A percentile compares a stretch with the other conserved stretches of the same genome.
These are phyloP conservation scores for Ustilago lituana DNA, from an alignment of 1,284 basidiomycete genomes.

Conservation along the genomic window DNA sequence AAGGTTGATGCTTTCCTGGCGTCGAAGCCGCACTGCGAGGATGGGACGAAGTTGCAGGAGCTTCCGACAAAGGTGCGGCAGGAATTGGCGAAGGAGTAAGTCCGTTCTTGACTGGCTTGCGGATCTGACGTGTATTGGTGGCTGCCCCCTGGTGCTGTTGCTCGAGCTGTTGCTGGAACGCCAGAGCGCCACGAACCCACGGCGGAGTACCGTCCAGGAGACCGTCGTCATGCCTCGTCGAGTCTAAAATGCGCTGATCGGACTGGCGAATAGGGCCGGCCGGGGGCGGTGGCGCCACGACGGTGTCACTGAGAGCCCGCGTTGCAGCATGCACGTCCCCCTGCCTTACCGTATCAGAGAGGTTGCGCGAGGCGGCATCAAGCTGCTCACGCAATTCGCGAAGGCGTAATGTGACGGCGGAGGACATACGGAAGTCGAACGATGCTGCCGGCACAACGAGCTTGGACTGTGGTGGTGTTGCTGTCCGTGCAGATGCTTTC, in stretches of 20 bases:
- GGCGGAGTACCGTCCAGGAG: slow-evolving; percentile 5
- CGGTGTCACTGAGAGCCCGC: neutral
- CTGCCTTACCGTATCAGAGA: slow-evolving; percentile 1
- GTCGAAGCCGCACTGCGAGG: slow-evolving; percentile 4
- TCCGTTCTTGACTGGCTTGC: neutral
- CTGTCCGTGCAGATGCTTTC: neutral
- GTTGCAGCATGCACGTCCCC: slow-evolving; percentile 1
- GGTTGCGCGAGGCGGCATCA: slow-evolving; percentile 23
- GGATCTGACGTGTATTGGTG: neutral
- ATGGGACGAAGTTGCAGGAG: neutral
- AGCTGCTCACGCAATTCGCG: slow-evolving; percentile 48
- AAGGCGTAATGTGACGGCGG: slow-evolving; percentile 64
- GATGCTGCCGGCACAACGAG: slow-evolving; percentile 4
- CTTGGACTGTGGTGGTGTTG: neutral
- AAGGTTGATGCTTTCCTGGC: neutral
- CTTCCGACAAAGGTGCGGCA: neutral
- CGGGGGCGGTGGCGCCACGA: slow-evolving; percentile 3
- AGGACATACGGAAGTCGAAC: slow-evolving; percentile 36
- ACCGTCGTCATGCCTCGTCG: neutral
- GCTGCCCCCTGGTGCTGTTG: neutral
- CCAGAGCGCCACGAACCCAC: slow-evolving; percentile 10
- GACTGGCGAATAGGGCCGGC: neutral
- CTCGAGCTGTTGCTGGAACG: slow-evolving; percentile 3
- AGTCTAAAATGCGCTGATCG: neutral
- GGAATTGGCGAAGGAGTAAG: neutral